Conservation (phyloP, 2,329 filamentous ascomycete species). For the Microsporum ferrugineum region DNA sequence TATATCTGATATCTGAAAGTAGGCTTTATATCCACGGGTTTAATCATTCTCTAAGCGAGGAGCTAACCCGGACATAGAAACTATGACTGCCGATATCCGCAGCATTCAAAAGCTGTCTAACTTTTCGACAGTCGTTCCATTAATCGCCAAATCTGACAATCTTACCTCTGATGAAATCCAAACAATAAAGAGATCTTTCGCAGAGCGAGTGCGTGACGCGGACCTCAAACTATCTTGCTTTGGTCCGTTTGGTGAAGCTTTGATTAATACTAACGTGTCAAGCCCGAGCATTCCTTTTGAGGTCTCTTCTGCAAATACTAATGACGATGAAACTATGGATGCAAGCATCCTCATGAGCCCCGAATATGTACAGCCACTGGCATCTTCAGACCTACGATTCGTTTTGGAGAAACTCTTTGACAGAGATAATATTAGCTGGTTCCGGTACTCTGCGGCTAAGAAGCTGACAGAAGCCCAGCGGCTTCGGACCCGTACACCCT, state of each 20-base stretch:
- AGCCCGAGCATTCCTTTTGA: conserved; percentile 50
- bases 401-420: conserved; percentile 69
- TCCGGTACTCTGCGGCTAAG: conserved; percentile 70
- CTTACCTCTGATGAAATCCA: conserved; percentile 48
- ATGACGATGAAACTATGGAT: conserved; percentile 76
- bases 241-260: conserved; percentile 28
- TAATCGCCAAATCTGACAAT: conserved; percentile 67
- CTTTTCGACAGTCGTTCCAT: conserved; percentile 72
- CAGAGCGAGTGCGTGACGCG: conserved; percentile 28
- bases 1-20: conserved; percentile 72
- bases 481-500: conserved; percentile 5
- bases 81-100: conserved; percentile 55
- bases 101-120: conserved; percentile 58
- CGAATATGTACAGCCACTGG: conserved; percentile 72
- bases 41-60: not conserved
- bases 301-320: conserved; percentile 60
- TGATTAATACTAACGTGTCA: conserved; percentile 16
- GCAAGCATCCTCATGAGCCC: conserved; percentile 87
- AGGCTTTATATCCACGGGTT: conserved; percentile 21
- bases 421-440: conserved; percentile 62
- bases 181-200: conserved; percentile 45
- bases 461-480: conserved; percentile 66
- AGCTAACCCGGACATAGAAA: conserved; percentile 30
- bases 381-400: conserved; percentile 58
- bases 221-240: conserved; percentile 59